phyloP scores from a whole-genome alignment of 495 filamentous ascomycete genomes.

The Talaromyces ruber region DNA sequence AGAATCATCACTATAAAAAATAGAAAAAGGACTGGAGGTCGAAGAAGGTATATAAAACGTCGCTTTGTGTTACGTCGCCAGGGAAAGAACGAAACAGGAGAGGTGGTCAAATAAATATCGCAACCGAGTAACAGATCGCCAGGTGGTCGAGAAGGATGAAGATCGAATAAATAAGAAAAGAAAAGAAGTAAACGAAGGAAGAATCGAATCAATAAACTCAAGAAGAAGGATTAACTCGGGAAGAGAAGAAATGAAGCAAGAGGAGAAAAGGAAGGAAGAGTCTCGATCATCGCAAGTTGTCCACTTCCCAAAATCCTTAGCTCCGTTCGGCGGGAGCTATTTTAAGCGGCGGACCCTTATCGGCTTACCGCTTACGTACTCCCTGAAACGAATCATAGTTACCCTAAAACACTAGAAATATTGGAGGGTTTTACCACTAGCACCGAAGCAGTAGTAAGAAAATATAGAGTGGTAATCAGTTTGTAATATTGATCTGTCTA shows the following conservation, averaged over 20 bases:
- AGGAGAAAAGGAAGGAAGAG: slow-evolving; percentile 1
- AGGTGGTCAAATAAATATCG: not conserved
- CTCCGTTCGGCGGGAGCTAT: not conserved
- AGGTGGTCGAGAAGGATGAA: not conserved
- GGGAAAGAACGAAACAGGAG: not conserved
- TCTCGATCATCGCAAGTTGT: slow-evolving; percentile 6
- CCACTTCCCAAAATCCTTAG: slow-evolving; percentile 2
- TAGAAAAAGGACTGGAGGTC: not conserved
- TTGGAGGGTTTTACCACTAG: too few relatives aligned
- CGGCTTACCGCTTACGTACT: not conserved
- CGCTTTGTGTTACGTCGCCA: not conserved
- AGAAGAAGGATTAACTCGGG: not conserved
- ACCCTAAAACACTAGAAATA: too few relatives aligned
- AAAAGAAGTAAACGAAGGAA: not conserved
- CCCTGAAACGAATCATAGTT: not conserved
- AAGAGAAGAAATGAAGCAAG: not conserved
- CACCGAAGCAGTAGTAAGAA: too few relatives aligned
- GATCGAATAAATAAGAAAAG: not conserved
- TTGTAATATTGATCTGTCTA: too few relatives aligned
- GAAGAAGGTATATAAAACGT: not conserved
- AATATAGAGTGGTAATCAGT: too few relatives aligned
- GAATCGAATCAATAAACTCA: not conserved
- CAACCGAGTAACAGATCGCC: slow-evolving; percentile 3
- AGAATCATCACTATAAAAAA: not conserved
- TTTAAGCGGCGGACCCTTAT: slow-evolving; percentile 3